These are phyloP conservation scores for Lenwebbia sp. DNA, from an alignment of 345 rosid species.

Conservation along the genomic window DNA sequence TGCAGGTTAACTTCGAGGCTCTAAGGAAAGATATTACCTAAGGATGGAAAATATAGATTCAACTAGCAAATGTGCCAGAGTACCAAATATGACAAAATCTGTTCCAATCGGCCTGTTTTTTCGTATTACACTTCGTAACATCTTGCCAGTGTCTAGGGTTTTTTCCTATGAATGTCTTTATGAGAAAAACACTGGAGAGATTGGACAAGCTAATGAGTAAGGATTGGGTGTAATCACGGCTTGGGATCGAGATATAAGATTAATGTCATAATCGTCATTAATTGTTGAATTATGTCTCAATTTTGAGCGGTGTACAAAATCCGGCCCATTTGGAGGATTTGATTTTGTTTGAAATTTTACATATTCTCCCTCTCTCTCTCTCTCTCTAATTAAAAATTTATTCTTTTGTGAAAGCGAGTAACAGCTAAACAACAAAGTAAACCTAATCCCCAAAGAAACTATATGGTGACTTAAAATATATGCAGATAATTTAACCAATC, in stretches of 20 bases:
- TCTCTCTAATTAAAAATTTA: not conserved
- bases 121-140: too few species aligned
- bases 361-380: too few species aligned
- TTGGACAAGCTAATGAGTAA: not conserved
- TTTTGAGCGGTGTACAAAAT: too few species aligned
- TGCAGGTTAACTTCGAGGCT: not conserved
- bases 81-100: not conserved
- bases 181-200: not conserved
- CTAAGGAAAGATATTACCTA: not conserved
- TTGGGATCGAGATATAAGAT: not conserved
- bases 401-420: not conserved
- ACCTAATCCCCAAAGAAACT: not conserved
- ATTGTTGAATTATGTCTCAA: not conserved
- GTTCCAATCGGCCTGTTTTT: not conserved
- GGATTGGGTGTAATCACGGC: not conserved
- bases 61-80: not conserved
- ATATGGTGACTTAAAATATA: not conserved
- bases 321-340: too few species aligned
- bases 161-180: not conserved
- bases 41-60: not conserved
- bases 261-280: not conserved
- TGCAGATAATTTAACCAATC: not conserved
- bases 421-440: not conserved
- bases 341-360: too few species aligned
- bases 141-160: not conserved